Evolutionary conservation across 225 moss, liverwort and hornwort genomes (phyloP).

Genomic region (Marchantia polymorpha): DNA sequence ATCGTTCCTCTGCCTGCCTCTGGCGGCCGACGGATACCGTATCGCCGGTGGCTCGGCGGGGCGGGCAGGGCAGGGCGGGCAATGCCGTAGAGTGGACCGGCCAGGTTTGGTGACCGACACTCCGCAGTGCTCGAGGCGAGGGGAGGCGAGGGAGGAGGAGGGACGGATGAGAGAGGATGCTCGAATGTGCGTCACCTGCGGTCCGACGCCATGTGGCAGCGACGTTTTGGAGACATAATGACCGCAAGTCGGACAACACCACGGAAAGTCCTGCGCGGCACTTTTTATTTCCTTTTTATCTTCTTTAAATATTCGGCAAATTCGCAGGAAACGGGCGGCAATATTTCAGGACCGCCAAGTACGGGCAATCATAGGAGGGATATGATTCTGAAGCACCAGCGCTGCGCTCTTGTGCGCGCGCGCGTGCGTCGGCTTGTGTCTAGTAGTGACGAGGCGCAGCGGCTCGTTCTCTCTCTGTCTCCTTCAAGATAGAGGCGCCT

Average conservation of each 20-base stretch:
- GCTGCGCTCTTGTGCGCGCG: neutral
- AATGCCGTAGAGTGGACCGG: neutral
- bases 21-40: neutral
- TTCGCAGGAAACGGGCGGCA: neutral
- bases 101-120: conserved; percentile 13
- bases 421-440: neutral
- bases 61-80: neutral
- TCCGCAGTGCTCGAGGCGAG: conserved; percentile 9
- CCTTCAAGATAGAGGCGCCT: neutral
- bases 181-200: conserved; percentile 1
- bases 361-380: too few species aligned
- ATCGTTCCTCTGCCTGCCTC: neutral
- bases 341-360: neutral
- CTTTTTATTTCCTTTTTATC: neutral
- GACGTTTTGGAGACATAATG: neutral
- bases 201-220: conserved; percentile 5
- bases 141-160: too few species aligned
- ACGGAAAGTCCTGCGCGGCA: neutral
- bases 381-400: neutral
- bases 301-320: too few species aligned
- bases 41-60: neutral
- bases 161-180: conserved; percentile 13
- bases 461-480: neutral
- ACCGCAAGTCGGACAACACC: conserved; percentile 4
- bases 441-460: neutral